These are phyloP conservation scores for Pseudozyma sp. DNA, from an alignment of 1,284 basidiomycete species.

Conservation along the genomic window DNA sequence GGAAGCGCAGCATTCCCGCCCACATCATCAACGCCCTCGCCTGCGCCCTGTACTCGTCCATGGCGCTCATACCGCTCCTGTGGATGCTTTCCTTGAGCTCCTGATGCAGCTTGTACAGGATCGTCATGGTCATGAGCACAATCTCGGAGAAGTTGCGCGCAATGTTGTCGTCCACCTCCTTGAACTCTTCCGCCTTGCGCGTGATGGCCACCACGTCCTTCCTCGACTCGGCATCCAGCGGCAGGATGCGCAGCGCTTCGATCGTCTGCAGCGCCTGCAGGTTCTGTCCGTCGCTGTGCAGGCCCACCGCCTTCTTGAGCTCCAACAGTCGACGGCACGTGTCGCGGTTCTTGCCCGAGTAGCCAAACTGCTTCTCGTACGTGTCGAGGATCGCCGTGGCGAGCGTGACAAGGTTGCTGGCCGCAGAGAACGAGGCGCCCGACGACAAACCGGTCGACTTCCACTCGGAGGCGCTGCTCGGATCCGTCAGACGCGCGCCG, in stretches of 20 bases:
- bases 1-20: slow-evolving; percentile 67
- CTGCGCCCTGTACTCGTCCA: slow-evolving; percentile 63
- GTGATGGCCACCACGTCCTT: slow-evolving; percentile 85
- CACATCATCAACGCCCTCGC: slow-evolving; percentile 67
- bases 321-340: slow-evolving; percentile 77
- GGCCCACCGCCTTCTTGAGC: slow-evolving; percentile 83
- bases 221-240: slow-evolving; percentile 76
- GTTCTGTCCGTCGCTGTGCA: slow-evolving; percentile 78
- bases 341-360: slow-evolving; percentile 80
- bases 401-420: slow-evolving; percentile 79
- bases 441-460: slow-evolving; percentile 37
- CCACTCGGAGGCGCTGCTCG: slow-evolving; percentile 44
- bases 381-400: slow-evolving; percentile 85
- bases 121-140: slow-evolving; percentile 92
- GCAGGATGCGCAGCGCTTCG: slow-evolving; percentile 88
- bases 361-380: slow-evolving; percentile 79
- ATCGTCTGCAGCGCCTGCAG: slow-evolving; percentile 86
- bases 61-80: slow-evolving; percentile 47
- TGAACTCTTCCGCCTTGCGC: slow-evolving; percentile 88
- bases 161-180: slow-evolving; percentile 84
- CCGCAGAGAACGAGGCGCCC: slow-evolving; percentile 73
- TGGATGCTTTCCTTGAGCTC: slow-evolving; percentile 63
- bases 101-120: slow-evolving; percentile 74
- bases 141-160: slow-evolving; percentile 90
- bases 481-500: slow-evolving; percentile 74